These are phyloP conservation scores for Rhizopus arrhizus DNA, from an alignment of 371 early-diverging fungal species.

Conservation along the genomic window DNA sequence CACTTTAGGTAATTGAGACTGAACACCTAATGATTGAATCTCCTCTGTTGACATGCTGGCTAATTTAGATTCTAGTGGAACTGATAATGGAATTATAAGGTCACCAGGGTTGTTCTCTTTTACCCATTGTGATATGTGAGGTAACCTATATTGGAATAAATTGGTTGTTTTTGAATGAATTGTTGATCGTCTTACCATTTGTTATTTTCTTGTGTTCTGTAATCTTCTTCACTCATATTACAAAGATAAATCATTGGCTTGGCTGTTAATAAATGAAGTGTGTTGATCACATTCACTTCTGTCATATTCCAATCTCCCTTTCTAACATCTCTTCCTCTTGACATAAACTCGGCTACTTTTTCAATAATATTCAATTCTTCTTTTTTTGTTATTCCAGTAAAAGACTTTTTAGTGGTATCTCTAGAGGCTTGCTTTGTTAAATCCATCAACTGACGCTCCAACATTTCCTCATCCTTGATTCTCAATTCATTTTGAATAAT, in stretches of 20 bases:
- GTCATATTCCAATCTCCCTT: constrained; percentile 44
- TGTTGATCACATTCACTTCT: constrained; percentile 76
- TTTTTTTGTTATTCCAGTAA: constrained; percentile 75
- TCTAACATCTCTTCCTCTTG: constrained; percentile 45
- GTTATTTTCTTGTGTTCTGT: constrained; percentile 64
- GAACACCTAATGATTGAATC: constrained; percentile 18
- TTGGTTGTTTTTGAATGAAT: no score
- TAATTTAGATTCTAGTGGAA: constrained; percentile 70
- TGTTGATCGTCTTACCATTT: constrained; percentile 18
- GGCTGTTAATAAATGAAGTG: constrained; percentile 83
- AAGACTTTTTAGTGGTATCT: constrained; percentile 59
- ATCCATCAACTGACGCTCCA: constrained; percentile 57
- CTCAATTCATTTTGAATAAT: constrained; percentile 91
- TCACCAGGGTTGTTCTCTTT: constrained; percentile 85
- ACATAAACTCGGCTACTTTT: constrained; percentile 48
- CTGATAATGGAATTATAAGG: constrained; percentile 87
- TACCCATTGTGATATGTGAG: constrained; percentile 86
- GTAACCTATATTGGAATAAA: constrained; percentile 19
- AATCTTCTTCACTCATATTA: constrained; percentile 81
- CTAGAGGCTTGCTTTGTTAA: constrained; percentile 52
- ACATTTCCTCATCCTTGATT: constrained; percentile 83
- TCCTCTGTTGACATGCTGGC: constrained; percentile 39
- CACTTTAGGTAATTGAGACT: constrained; percentile 74
- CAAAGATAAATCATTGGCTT: constrained; percentile 95
- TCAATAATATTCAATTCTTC: constrained; percentile 71